Conservation (phyloP, 768 basidiomycete genomes). For the Rhodocollybia butyracea region DNA sequence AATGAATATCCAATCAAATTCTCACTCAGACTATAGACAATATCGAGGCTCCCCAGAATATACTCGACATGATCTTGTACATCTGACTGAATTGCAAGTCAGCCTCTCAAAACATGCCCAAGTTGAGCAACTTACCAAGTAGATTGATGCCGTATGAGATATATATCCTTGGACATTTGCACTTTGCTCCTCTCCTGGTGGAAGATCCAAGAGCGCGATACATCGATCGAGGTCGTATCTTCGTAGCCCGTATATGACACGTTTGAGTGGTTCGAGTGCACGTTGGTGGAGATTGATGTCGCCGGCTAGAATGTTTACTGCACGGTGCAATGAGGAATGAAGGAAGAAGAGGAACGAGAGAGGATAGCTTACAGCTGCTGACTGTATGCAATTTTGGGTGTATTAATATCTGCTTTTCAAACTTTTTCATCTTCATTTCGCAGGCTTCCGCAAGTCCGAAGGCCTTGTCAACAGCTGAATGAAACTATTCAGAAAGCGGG, state of each 20-base stretch:
- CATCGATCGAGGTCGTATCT: constrained; percentile 69
- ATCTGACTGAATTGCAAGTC: constrained; percentile 46
- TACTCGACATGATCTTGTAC: constrained; percentile 73
- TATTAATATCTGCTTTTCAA: constrained; percentile 57
- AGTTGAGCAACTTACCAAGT: constrained; percentile 41
- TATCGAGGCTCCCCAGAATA: constrained; percentile 60
- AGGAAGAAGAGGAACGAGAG: not conserved
- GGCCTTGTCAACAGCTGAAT: constrained; percentile 59
- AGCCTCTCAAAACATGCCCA: not conserved
- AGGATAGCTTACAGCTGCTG: constrained; percentile 37
- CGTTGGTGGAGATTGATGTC: constrained; percentile 74
- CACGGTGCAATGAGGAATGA: not conserved
- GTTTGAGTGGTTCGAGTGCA: constrained; percentile 69
- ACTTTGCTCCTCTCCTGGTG: constrained; percentile 4
- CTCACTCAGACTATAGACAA: constrained; percentile 63
- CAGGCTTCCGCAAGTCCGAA: constrained; percentile 68
- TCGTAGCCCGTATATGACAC: constrained; percentile 64
- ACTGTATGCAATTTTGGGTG: constrained; percentile 59
- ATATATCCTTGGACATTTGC: constrained; percentile 55
- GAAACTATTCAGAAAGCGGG: not conserved
- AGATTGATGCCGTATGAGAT: constrained; percentile 63
- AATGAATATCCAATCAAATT: constrained; percentile 71
- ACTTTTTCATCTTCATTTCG: constrained; percentile 52
- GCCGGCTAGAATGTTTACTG: constrained; percentile 75
- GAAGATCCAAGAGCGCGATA: constrained; percentile 50